Conservation (phyloP, 1,284 basidiomycete species). For the Fistulinella cinereoalba region DNA sequence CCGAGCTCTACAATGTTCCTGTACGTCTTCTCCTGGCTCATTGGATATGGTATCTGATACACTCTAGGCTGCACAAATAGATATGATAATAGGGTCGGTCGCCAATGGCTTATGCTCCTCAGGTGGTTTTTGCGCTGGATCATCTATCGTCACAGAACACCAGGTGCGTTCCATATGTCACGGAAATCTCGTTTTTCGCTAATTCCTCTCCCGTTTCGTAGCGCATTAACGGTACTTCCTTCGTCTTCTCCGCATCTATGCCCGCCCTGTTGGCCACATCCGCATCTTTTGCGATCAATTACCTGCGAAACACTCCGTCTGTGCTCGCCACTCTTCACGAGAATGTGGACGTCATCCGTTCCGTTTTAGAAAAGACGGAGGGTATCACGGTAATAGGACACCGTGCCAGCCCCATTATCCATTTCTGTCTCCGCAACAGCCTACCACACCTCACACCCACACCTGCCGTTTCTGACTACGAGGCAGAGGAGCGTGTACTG, state of each 20-base stretch:
- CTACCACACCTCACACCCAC: constrained; percentile 27
- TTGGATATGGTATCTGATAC: constrained; percentile 4
- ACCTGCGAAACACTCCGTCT: constrained; percentile 72
- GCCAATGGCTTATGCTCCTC: constrained; percentile 81
- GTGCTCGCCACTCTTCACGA: constrained; percentile 76
- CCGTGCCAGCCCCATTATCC: constrained; percentile 82
- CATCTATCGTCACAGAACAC: constrained; percentile 80
- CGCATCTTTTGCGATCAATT: constrained; percentile 80
- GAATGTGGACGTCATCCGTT: constrained; percentile 75
- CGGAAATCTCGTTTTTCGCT: background rate
- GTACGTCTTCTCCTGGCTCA: constrained; percentile 43
- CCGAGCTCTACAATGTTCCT: constrained; percentile 90
- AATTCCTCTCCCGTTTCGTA: constrained; percentile 33
- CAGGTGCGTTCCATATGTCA: constrained; percentile 52
- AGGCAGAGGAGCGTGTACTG: constrained; percentile 72
- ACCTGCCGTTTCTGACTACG: constrained; percentile 48
- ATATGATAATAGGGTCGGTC: constrained; percentile 84
- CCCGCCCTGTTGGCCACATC: constrained; percentile 89
- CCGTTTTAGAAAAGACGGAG: constrained; percentile 77
- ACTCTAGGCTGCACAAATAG: constrained; percentile 65
- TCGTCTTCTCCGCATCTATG: constrained; percentile 95
- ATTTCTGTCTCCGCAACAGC: constrained; percentile 66
- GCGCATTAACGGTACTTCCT: constrained; percentile 96
- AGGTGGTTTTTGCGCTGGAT: constrained; percentile 96
- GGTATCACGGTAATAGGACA: constrained; percentile 85